A percentile compares a stretch with the other conserved stretches of the same genome.
phyloP scores from a whole-genome alignment of 176 grass and related monocot genomes.

The Zea mays region Zm-B73-REFERENCE-NAM-5.0 NC_050104.1:137567501-137568000 shows the following conservation, averaged over 20 bases:
- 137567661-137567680: slow-evolving; percentile 84
- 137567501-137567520: slow-evolving; percentile 86
- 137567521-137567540: slow-evolving; percentile 77
- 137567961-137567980: no score
- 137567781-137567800: background rate
- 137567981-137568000: no score
- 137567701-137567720: slow-evolving; percentile 93
- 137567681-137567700: slow-evolving; percentile 91
- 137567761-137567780: slow-evolving; percentile 10
- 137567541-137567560: slow-evolving; percentile 64
- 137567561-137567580: slow-evolving; percentile 85
- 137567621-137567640: slow-evolving; percentile 92
- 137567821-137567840: background rate
- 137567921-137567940: background rate
- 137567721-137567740: slow-evolving; percentile 90
- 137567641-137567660: slow-evolving; percentile 94
- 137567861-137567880: background rate
- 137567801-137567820: background rate
- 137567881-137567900: background rate
- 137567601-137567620: slow-evolving; percentile 97
- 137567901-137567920: background rate
- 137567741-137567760: slow-evolving; percentile 27
- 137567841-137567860: background rate
- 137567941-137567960: no score
- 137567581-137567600: slow-evolving; percentile 88